A percentile compares a stretch with the other conserved stretches of the same genome.
Evolutionary conservation across 108 stramenopile genomes (phyloP).

Genomic region (Pseudonitzschia pungens): DNA sequence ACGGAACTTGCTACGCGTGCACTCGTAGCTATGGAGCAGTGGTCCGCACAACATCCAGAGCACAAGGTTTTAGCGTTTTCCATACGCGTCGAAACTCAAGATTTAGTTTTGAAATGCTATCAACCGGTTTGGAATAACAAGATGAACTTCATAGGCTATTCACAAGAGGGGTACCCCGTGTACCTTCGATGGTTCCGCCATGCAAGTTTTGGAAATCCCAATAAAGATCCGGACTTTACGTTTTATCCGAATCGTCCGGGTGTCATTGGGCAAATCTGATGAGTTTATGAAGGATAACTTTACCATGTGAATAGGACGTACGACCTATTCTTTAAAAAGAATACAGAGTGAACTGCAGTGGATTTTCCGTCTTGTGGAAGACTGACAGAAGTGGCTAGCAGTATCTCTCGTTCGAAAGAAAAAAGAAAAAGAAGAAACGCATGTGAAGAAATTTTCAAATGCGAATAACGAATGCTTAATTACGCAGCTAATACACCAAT

Average conservation of each 20-base stretch:
- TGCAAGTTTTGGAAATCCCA: not conserved
- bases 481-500: too few species aligned
- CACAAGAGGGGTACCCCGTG: not conserved
- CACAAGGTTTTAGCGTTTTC: not conserved
- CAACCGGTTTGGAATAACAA: slow-evolving; percentile 14
- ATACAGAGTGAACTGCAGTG: too few species aligned
- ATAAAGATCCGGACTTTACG: slow-evolving; percentile 9
- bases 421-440: too few species aligned
- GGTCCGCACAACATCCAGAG: not conserved
- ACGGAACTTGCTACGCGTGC: not conserved
- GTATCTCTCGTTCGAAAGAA: not conserved
- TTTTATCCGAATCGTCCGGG: slow-evolving; percentile 10
- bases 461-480: too few species aligned
- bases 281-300: too few species aligned
- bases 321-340: too few species aligned
- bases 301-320: not conserved
- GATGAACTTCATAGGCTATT: slow-evolving; percentile 13
- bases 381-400: too few species aligned
- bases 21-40: not conserved
- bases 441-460: too few species aligned
- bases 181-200: slow-evolving; percentile 6
- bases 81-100: slow-evolving; percentile 13
- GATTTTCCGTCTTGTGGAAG: too few species aligned
- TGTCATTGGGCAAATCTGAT: not conserved
- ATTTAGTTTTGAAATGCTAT: not conserved